Evolutionary conservation across 345 rosid species (phyloP).

Genomic region (Eucalyptus dawsonii): DNA sequence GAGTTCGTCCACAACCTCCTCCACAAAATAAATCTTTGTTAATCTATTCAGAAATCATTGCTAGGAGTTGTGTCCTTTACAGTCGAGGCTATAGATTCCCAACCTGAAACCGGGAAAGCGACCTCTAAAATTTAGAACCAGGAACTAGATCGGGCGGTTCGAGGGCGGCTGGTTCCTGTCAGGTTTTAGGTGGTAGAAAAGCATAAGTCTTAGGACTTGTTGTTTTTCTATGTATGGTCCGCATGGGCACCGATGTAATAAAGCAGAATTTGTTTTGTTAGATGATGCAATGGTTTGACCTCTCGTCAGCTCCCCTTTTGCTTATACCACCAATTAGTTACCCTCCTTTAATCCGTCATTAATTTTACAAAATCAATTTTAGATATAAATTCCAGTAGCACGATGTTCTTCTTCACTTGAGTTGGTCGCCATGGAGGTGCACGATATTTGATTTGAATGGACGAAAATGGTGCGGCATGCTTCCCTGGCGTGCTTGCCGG

Average conservation of each 20-base stretch:
- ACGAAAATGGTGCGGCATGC: neutral
- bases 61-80: neutral
- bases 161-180: neutral
- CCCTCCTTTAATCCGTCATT: neutral
- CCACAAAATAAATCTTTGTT: neutral
- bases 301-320: neutral
- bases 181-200: neutral
- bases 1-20: conserved; percentile 18
- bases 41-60: neutral
- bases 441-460: neutral
- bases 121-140: too few relatives aligned
- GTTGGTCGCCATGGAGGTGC: neutral
- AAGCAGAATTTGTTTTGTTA: neutral
- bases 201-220: neutral
- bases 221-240: neutral
- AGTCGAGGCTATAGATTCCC: neutral
- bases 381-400: neutral
- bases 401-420: neutral
- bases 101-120: neutral
- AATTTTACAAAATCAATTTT: neutral
- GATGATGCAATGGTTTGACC: neutral
- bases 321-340: neutral
- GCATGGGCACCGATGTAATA: neutral
- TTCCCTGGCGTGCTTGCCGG: neutral
- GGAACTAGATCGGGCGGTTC: neutral